Evolutionary conservation across 768 basidiomycete species (phyloP).

Genomic region (Gautieria morchelliformis): DNA sequence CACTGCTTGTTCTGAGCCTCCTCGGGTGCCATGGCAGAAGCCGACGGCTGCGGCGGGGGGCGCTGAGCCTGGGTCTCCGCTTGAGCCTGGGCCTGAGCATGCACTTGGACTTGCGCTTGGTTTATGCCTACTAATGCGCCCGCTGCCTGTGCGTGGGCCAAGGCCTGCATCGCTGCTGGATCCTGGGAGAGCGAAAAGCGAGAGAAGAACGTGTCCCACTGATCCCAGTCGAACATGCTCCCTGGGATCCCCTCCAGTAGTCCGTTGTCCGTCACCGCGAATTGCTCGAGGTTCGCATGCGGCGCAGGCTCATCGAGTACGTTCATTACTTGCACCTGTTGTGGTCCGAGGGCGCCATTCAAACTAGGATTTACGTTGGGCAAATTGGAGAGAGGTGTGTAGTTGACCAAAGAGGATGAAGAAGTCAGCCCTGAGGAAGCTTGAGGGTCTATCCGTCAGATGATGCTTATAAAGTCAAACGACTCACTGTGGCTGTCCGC

Average conservation of each 20-base stretch:
- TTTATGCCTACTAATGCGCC: not conserved
- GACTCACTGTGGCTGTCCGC: no score
- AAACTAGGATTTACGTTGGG: conserved; percentile 71
- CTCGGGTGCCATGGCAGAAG: no score
- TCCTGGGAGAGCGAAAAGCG: conserved; percentile 29
- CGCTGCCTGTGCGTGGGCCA: not conserved
- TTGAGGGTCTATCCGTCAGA: not conserved
- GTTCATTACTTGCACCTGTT: conserved; percentile 55
- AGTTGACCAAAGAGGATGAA: conserved; percentile 41
- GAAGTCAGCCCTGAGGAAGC: conserved; percentile 9
- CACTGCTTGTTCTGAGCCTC: no score
- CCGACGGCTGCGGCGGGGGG: no score
- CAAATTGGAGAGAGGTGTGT: conserved; percentile 33
- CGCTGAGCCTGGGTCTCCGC: no score
- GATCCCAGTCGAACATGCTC: conserved; percentile 82
- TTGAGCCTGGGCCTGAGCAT: no score
- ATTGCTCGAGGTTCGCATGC: conserved; percentile 37
- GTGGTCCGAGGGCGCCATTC: conserved; percentile 32
- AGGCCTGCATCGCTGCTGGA: not conserved
- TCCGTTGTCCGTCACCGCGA: conserved; percentile 55
- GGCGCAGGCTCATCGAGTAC: conserved; percentile 36
- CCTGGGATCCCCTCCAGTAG: conserved; percentile 74
- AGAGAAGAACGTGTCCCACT: conserved; percentile 78
- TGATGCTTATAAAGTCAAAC: not conserved
- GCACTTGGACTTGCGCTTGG: not conserved